A percentile compares a stretch with the other conserved stretches of the same genome.
These are phyloP conservation scores for Globisporangium cystogenes DNA, from an alignment of 352 stramenopile species.

Conservation along the genomic window DNA sequence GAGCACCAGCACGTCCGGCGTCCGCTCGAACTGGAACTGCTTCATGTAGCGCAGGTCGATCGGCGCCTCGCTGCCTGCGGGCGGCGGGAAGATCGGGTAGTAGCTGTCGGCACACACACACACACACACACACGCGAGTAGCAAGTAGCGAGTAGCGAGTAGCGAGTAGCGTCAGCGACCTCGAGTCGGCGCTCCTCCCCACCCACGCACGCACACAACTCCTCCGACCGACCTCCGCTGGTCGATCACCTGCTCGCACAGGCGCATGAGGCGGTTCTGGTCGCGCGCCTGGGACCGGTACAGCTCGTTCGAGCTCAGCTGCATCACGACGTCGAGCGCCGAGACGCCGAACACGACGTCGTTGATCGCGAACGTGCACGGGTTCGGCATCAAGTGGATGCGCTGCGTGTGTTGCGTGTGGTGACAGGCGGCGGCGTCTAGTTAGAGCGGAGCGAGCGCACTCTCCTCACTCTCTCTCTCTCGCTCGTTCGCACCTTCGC, in stretches of 20 bases:
- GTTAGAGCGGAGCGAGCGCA: too few relatives aligned
- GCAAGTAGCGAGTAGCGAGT: too few relatives aligned
- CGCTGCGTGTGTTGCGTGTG: too few relatives aligned
- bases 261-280: conserved; percentile 67
- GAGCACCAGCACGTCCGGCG: conserved; percentile 94
- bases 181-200: too few relatives aligned
- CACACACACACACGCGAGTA: not conserved
- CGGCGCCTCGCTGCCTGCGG: conserved; percentile 54
- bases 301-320: conserved; percentile 80
- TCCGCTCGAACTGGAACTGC: conserved; percentile 88
- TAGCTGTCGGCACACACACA: conserved; percentile 23
- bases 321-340: conserved; percentile 89
- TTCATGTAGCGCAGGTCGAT: conserved; percentile 92
- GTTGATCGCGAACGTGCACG: conserved; percentile 94
- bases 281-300: conserved; percentile 45
- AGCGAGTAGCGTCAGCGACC: too few relatives aligned
- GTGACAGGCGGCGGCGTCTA: too few relatives aligned
- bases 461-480: not conserved
- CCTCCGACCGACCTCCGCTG: conserved; percentile 48
- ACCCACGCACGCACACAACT: not conserved
- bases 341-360: conserved; percentile 92
- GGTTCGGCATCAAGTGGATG: conserved; percentile 95
- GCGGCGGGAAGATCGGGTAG: conserved; percentile 79
- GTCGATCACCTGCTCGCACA: conserved; percentile 77
- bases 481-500: conserved; percentile 32